A percentile compares a stretch with the other conserved stretches of the same genome.
These are phyloP conservation scores for Citrus sp. DNA, from an alignment of 345 rosid species.

Conservation along the genomic window DNA sequence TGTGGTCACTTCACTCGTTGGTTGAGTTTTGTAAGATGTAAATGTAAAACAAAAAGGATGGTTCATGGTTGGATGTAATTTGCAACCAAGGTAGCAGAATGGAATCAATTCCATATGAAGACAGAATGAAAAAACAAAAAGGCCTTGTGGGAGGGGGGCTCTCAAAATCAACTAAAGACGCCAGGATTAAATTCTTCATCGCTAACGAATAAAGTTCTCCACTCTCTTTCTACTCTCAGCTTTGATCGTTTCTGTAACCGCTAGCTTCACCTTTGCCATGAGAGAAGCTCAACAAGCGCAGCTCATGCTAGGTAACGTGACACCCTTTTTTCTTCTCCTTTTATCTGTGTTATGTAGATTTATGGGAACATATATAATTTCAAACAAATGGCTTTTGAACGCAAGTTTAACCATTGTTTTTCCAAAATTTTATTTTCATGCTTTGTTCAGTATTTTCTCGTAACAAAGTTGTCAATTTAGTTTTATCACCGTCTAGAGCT, in stretches of 20 bases:
- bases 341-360: neutral
- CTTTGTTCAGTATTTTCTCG: too few relatives aligned
- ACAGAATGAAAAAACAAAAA: neutral
- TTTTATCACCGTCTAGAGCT: neutral
- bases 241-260: neutral
- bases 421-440: neutral
- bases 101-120: neutral
- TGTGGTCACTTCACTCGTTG: neutral
- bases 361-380: too few relatives aligned
- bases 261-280: constrained; percentile 12
- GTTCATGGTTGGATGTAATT: neutral
- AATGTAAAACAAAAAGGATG: neutral
- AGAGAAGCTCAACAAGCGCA: constrained; percentile 11
- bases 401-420: too few relatives aligned
- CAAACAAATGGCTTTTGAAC: too few relatives aligned
- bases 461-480: neutral
- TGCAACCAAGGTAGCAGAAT: neutral
- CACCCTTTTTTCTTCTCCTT: neutral
- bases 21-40: neutral
- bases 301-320: neutral
- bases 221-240: neutral
- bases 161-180: neutral
- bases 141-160: neutral
- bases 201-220: too few relatives aligned
- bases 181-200: too few relatives aligned